Conservation (phyloP, 331 rosid genomes). For the Cydonia oblonga region DNA sequence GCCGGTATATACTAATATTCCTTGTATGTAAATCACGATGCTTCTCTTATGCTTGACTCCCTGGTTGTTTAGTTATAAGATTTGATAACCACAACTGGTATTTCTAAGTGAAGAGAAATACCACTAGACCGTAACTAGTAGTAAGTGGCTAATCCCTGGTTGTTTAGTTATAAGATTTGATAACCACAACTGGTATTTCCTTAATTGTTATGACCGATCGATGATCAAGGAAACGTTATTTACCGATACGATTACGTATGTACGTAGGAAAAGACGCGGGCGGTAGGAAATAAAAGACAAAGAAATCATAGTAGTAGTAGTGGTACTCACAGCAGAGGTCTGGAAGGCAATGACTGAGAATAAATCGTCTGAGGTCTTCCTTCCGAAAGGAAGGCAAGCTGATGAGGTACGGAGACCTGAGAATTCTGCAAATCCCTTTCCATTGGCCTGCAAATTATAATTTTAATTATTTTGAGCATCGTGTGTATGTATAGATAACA, state of each 20-base stretch:
- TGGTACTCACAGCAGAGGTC: slow-evolving; percentile 73
- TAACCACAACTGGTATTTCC: neutral
- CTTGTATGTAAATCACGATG: no score
- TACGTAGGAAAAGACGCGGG: neutral
- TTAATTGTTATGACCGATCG: neutral
- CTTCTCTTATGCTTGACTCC: no score
- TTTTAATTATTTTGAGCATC: neutral
- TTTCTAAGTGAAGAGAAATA: no score
- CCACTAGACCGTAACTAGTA: no score
- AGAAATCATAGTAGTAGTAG: neutral
- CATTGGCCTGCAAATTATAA: slow-evolving; percentile 35
- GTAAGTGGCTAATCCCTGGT: neutral
- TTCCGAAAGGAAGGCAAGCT: slow-evolving; percentile 45
- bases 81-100: no score
- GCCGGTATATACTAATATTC: no score
- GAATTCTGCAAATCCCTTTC: slow-evolving; percentile 71
- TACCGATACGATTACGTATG: neutral
- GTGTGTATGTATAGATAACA: neutral
- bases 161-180: neutral
- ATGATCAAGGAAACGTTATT: neutral
- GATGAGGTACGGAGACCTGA: slow-evolving; percentile 70
- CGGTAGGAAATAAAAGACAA: neutral
- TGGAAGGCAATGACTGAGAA: slow-evolving; percentile 63
- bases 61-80: no score
- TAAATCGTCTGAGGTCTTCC: slow-evolving; percentile 64